These are phyloP conservation scores for Fusarium coffeatum DNA, from an alignment of 2,329 filamentous ascomycete species.

Conservation along the genomic window DNA sequence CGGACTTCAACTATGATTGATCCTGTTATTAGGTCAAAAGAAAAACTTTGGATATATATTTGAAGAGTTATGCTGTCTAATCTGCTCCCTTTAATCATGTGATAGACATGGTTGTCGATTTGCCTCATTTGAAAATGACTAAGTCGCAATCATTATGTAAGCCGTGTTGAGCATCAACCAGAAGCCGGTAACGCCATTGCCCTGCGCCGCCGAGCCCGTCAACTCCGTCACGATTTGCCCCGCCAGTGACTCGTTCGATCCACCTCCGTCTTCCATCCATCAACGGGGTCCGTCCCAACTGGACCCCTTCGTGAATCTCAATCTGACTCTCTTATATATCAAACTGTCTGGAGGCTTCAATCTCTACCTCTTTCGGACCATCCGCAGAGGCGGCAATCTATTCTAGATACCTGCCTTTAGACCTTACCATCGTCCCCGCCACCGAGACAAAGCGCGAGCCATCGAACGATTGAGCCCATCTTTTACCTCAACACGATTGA, in stretches of 20 bases:
- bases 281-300: conserved; percentile 52
- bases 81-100: conserved; percentile 13
- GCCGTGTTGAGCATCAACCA: background rate
- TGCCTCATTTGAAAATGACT: conserved; percentile 29
- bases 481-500: conserved; percentile 6
- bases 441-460: conserved; percentile 5
- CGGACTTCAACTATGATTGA: conserved; percentile 42
- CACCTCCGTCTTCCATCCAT: conserved; percentile 47
- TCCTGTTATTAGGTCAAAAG: conserved; percentile 28
- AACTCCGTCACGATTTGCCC: conserved; percentile 53
- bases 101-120: conserved; percentile 1
- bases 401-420: conserved; percentile 4
- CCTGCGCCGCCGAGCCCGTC: conserved; percentile 27
- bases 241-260: conserved; percentile 52
- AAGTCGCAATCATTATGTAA: conserved; percentile 20
- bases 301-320: conserved; percentile 48
- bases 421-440: conserved; percentile 8
- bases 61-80: background rate
- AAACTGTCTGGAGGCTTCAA: conserved; percentile 11
- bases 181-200: conserved; percentile 31
- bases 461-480: conserved; percentile 24
- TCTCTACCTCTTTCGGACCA: conserved; percentile 10
- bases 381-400: background rate
- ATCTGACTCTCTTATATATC: conserved; percentile 20
- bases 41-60: conserved; percentile 27